These are phyloP conservation scores for thale cress (Arabidopsis thaliana) DNA, from an alignment of 345 rosid species.

Conservation along the genomic window TAIR10.1 NC_003070.9:7901001-7901500, in stretches of 20 bases:
- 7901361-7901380: constrained; percentile 42
- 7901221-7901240: constrained; percentile 39
- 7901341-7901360: constrained; percentile 45
- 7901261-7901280: constrained; percentile 41
- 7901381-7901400: constrained; percentile 17
- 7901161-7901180: background rate
- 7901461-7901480: background rate
- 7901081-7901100: constrained; percentile 37
- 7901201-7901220: constrained; percentile 30
- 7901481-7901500: background rate
- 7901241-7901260: constrained; percentile 25
- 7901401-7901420: background rate
- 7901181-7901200: background rate
- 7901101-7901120: constrained; percentile 40
- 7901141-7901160: constrained; percentile 43
- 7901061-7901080: constrained; percentile 30
- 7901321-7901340: constrained; percentile 6
- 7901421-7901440: background rate
- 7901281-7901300: constrained; percentile 48
- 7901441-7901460: background rate
- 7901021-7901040: constrained; percentile 63
- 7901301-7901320: constrained; percentile 37
- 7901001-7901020: constrained; percentile 48
- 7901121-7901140: constrained; percentile 34
- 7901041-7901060: constrained; percentile 23